phyloP scores from a whole-genome alignment of 345 rosid genomes.

The Physaria fendleri region DNA sequence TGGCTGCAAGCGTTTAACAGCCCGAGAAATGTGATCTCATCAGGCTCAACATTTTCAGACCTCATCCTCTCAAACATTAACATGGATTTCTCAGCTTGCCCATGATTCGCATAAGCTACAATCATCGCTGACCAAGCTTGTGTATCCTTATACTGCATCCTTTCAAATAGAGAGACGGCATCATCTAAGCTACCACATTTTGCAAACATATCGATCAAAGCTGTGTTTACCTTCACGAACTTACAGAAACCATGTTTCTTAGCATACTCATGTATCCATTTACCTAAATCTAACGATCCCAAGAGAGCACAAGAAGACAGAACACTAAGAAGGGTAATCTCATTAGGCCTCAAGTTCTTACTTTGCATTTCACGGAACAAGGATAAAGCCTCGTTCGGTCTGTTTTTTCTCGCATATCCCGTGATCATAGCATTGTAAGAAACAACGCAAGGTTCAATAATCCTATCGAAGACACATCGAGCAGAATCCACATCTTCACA shows the following conservation, averaged over 20 bases:
- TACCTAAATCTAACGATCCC: slow-evolving; percentile 78
- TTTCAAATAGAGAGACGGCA: slow-evolving; percentile 51
- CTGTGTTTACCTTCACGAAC: slow-evolving; percentile 66
- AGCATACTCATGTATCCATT: slow-evolving; percentile 75
- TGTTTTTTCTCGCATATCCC: slow-evolving; percentile 55
- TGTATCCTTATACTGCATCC: slow-evolving; percentile 54
- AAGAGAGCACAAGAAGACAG: slow-evolving; percentile 77
- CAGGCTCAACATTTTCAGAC: slow-evolving; percentile 41
- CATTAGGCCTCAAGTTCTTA: slow-evolving; percentile 50
- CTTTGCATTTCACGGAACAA: slow-evolving; percentile 68
- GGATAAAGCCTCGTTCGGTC: slow-evolving; percentile 67
- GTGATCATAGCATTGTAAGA: slow-evolving; percentile 71
- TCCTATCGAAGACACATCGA: slow-evolving; percentile 47
- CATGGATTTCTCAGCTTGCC: slow-evolving; percentile 56
- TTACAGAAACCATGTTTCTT: slow-evolving; percentile 42
- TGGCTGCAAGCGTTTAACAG: slow-evolving; percentile 78
- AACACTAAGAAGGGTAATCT: slow-evolving; percentile 67
- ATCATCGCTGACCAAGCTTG: slow-evolving; percentile 88
- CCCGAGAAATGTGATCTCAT: slow-evolving; percentile 74
- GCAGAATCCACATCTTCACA: slow-evolving; percentile 61
- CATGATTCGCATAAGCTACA: slow-evolving; percentile 78
- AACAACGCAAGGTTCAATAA: slow-evolving; percentile 57
- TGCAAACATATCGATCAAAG: slow-evolving; percentile 79
- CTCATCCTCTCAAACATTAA: slow-evolving; percentile 56
- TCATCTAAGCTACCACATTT: slow-evolving; percentile 85